Base-by-base conservation (phyloP, 2,329 filamentous ascomycete genomes). In the Exophiala oligosperma region DNA sequence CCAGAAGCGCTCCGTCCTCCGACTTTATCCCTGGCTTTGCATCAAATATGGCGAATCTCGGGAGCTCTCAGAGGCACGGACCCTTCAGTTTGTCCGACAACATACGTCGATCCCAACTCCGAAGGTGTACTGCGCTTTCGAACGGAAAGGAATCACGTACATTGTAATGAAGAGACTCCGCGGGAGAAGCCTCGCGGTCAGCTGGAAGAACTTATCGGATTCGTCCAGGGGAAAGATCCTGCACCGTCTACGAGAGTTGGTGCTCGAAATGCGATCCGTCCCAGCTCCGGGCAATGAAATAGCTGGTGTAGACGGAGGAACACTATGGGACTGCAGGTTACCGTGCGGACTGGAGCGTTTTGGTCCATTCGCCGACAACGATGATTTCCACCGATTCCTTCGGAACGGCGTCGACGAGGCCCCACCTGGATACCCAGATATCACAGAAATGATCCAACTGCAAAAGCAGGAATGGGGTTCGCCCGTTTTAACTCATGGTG, bases 101-200 rank as follows among this genome's bases (percentile, higher is more conserved):
- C 46, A 76, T 57, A 76, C 73, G 14, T 73, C 71, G 40, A 71
- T 76, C 52, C 72, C 74, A 1, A 70, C 75, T 4, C 73, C 73
- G 5, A 73, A 69, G 59, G 68, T 76, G 6, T 56, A 68, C 32
- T 76, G 71, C 60, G 67, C 72, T 29, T 77, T 76, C 64, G 66
- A 57, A 24, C 68, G 52, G 50, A 62, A 61, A 28, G 66, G 62
- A 4, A 26, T 12, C 26, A 73, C 70, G 2, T 77, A 76, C 51
- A 75, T 76, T 44, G 62, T 74, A 44, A 77, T 77, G 72, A 69
- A 75, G 64, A 70, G 70, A 53, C 72, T 76, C 21, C 7, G 72
- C 29, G 73, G 74, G n/a, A 63, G 72, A 3, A 72, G 70, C 5
- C 67, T 76, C 57, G 66, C 67, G 32, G 55, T 28, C 14, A 63